Evolutionary conservation across 352 stramenopile genomes (phyloP).

Genomic region (Phytopythium ostracodes): DNA sequence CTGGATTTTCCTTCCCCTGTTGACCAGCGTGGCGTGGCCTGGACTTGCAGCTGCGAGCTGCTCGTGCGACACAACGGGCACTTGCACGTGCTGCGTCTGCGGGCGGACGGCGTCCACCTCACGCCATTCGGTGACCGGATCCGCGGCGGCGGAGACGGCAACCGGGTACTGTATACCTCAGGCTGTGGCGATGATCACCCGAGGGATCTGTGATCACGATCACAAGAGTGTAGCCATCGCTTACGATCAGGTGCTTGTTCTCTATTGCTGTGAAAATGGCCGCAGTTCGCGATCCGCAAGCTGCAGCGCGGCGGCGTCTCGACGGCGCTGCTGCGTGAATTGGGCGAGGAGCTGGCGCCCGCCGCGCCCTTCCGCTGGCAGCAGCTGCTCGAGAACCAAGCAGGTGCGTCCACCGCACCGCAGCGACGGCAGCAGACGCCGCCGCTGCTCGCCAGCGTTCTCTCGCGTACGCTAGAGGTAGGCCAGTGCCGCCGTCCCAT

Average conservation of each 20-base stretch:
- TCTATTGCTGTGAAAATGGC: background rate
- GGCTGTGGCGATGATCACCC: too few species aligned
- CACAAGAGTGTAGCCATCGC: background rate
- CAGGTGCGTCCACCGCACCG: background rate
- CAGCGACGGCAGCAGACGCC: conserved; percentile 7
- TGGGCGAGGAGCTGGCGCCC: conserved; percentile 34
- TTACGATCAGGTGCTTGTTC: background rate
- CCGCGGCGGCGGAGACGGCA: background rate
- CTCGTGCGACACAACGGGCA: conserved; percentile 23
- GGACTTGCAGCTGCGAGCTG: conserved; percentile 19
- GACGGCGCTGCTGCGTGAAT: conserved; percentile 20
- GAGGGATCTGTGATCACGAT: too few species aligned
- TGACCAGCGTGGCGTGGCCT: too few species aligned
- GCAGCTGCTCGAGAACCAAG: conserved; percentile 6
- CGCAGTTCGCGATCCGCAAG: conserved; percentile 44
- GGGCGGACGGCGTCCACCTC: conserved; percentile 19
- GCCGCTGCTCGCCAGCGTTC: background rate
- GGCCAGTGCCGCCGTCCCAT: background rate
- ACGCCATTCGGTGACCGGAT: conserved; percentile 21
- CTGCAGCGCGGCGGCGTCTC: conserved; percentile 31
- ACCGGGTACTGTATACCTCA: background rate
- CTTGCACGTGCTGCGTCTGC: conserved; percentile 15
- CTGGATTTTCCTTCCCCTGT: background rate
- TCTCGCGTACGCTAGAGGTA: conserved; percentile 1
- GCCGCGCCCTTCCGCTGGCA: conserved; percentile 30